Conservation (phyloP, 108 stramenopile species). For the Cyclotella kingstonii region DNA sequence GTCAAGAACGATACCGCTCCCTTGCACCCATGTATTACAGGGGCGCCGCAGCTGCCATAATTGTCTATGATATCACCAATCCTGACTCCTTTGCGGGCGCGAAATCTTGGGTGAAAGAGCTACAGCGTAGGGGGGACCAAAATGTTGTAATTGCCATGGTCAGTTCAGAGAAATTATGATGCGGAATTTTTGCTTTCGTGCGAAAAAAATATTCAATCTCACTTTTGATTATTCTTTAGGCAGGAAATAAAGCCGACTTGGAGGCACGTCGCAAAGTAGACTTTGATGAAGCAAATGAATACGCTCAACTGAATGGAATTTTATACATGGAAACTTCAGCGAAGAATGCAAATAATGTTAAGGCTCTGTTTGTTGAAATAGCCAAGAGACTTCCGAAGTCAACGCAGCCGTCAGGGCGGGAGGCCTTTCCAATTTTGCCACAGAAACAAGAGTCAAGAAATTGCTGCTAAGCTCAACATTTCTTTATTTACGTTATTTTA, state of each 20-base stretch:
- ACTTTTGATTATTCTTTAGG: too few relatives aligned
- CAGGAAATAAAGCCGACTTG: conserved; percentile 95
- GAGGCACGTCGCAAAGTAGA: conserved; percentile 85
- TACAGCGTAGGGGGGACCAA: conserved; percentile 95
- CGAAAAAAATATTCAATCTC: too few relatives aligned
- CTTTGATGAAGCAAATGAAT: conserved; percentile 90
- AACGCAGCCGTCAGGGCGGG: conserved; percentile 84
- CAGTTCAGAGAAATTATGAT: conserved; percentile 3
- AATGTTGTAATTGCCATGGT: conserved; percentile 97
- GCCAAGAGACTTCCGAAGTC: conserved; percentile 94
- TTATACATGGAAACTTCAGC: conserved; percentile 95
- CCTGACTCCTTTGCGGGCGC: conserved; percentile 96
- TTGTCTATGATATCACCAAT: conserved; percentile 97
- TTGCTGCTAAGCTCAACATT: conserved; percentile 95
- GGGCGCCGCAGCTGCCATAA: conserved; percentile 87
- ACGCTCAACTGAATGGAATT: conserved; percentile 93
- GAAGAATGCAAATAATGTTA: conserved; percentile 95
- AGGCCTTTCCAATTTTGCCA: conserved; percentile 92
- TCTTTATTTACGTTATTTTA: too few relatives aligned
- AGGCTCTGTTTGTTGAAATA: conserved; percentile 83
- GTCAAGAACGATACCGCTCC: conserved; percentile 70
- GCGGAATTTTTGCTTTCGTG: too few relatives aligned
- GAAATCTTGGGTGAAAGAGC: conserved; percentile 98
- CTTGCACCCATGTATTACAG: conserved; percentile 93
- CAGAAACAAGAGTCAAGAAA: conserved; percentile 78